Evolutionary conservation across 2,329 filamentous ascomycete genomes (phyloP), one percentile per base, ranked within the genome.

Genomic region (Mycosphaerelloides madeirae): DNA sequence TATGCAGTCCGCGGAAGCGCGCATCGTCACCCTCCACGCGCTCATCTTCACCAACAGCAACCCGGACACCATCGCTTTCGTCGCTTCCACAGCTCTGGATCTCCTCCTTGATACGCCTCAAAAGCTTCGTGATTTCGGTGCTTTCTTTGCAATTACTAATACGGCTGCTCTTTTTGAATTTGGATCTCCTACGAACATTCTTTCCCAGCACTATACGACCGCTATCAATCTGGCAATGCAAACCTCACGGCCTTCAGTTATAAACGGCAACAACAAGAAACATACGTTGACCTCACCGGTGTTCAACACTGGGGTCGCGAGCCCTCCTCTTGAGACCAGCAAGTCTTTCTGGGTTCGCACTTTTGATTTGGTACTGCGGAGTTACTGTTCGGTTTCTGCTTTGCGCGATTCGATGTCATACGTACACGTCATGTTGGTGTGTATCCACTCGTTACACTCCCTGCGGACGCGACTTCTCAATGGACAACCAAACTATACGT

Each of bases 21-120:
- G 72, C 0, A 86, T 82, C 45, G 79, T 87, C 12, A 78, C 76
- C 4, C 70, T 77, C 0, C 82, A 87, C 48, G 84, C 76, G 0
- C 73, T 83, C 6, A 65, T 87, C 0, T 87, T 87, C 38, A 77
- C 74, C 0, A 68, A 70, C 1, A 72, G 72, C 18, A 61, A 67
- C 1, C 54, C 65, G 1, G 72, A 79, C 0, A 68, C 67, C 3
- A 76, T 83, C 16, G 58, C 71, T 0, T 37, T 62, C 0, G 69
- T 74, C 0, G 66, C 69, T 13, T 48, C 64, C 0, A 70, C 76
- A 1, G 85, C 85, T 32, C 55, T 80, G 0, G 56, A 56, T 0
- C 60, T 73, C 0, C 65, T 90, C 0, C 75, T 83, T 44, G 64
- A 65, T 3, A 76, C 82, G 12, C 83, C 88, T 38, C 32, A 48